Base-by-base conservation (phyloP, 2,329 filamentous ascomycete species). In the Pestalotiopsis sp. region DNA sequence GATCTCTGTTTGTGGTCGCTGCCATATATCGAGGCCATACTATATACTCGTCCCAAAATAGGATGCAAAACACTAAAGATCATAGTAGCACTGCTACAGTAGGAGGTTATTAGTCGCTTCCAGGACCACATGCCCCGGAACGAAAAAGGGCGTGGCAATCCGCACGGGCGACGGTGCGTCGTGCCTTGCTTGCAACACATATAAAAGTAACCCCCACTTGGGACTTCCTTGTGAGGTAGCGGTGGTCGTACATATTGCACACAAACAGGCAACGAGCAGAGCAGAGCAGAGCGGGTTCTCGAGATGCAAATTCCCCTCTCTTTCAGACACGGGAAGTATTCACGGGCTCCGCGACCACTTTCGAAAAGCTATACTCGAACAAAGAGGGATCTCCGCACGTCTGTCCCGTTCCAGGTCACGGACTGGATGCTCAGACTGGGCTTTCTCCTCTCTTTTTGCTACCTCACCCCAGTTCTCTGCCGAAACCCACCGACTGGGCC, bases 311-410 rank as follows among this genome's bases (percentile, higher is more conserved):
- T 27, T 20, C 31, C 59, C 31, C 59, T 36, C 31, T 62, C 59
- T 39, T n/a, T 20, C 59, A 62, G 25, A 39, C 25, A n/a, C 27
- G 31, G 27, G 25, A 62, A 36, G 13, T 41, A 62, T 20, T 62
- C 45, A 62, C 59, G 31, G 31, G 59, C 59, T 62, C 27, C 17
- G 12, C 31, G 59, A 20, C 59, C 59, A 39, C 23, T 20, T 61
- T 39, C 59, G 13, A 65, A 65, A n/a, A 52, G 62, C 36, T 65
- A 65, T 65, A 65, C 62, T 65, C 27, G 36, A 39, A 20, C 31
- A 39, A 65, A 65, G 41, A 49, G 20, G 20, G 62, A 52, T 65
- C 20, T 65, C 39, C 62, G 39, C 41, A 65, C n/a, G 39, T 65
- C 23, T 36, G 39, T 65, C 25, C 20, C 38, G 20, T 20, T 63